phyloP scores from a whole-genome alignment of 352 stramenopile species.

The Phytophthora sansomeana region DNA sequence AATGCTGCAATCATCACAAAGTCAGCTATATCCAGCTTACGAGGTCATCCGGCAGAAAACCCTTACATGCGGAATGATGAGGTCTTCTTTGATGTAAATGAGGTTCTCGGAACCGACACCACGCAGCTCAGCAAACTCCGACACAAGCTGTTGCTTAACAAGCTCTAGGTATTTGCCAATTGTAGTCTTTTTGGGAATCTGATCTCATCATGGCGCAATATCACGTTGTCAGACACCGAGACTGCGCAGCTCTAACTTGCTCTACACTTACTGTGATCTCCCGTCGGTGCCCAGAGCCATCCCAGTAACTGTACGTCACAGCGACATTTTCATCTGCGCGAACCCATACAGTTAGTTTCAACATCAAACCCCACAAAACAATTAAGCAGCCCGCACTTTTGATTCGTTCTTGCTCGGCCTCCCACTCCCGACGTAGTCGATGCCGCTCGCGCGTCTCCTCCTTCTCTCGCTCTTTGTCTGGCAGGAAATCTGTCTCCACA shows the following conservation, averaged over 20 bases:
- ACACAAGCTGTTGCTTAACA: conserved; percentile 90
- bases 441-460: conserved; percentile 80
- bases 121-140: conserved; percentile 94
- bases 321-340: conserved; percentile 88
- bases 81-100: conserved; percentile 98
- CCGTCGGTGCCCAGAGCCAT: conserved; percentile 96
- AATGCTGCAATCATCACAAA: conserved; percentile 68
- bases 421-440: conserved; percentile 92
- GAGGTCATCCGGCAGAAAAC: conserved; percentile 2
- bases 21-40: conserved; percentile 12
- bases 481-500: conserved; percentile 96
- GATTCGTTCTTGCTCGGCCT: conserved; percentile 92
- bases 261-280: conserved; percentile 78
- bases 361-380: not conserved
- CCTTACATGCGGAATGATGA: conserved; percentile 97
- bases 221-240: not conserved
- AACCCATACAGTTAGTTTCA: not conserved
- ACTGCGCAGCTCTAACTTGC: not conserved
- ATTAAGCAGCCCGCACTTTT: conserved; percentile 72
- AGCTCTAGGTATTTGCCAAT: conserved; percentile 90
- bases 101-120: conserved; percentile 94
- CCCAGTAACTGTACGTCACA: conserved; percentile 99
- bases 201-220: conserved; percentile 4
- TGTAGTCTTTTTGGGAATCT: conserved; percentile 93
- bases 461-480: conserved; percentile 93